Base-by-base conservation (phyloP, 257 asterid genomes). In the Solanum arcanum region DNA sequence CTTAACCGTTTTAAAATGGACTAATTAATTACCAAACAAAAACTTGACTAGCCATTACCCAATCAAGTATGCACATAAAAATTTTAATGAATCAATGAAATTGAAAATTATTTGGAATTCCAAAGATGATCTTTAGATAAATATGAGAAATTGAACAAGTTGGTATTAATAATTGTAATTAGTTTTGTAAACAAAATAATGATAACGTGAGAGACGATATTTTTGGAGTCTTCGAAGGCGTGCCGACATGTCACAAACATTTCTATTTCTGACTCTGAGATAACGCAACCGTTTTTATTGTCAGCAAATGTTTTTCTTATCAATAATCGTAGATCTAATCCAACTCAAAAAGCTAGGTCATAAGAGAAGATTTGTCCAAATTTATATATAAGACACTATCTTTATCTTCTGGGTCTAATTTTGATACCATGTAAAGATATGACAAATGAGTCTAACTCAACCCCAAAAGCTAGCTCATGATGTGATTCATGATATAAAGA, bases 401-500 rank as follows among this genome's bases (percentile, higher is more conserved):
- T 0, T 1, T 31, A 31, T 31, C 33, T 31, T 31, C 0, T 31
- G 33, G 4, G 4, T 31, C 4, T 31, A 31, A 31, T 4, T 35
- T 35, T 35, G 1, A 35, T 35, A 35, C 0, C 37, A 35, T 35
- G 37, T 5, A 35, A 35, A 35, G 37, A 35, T 35, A 35, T 35
- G 5, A 35, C 37, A 35, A 7, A 5, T 35, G 1, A 6, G 0
- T 37, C 0, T 33, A 33, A 33, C 5, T 33, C 35, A 37, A 37
- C 0, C 0, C 0, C 2, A 37, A 37, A 37, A 37, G 0, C 1
- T 37, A 37, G 7, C 39, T 35, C 7, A 35, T 33, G 35, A 33
- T 1, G 2, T 37, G 1, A 37, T 37, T 37, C 7, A 37, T 37
- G 39, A 37, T 37, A 37, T 37, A 37, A 37, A 0, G 0, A 6